phyloP scores from a whole-genome alignment of 1,139 yeast species.

The Zygosaccharomyces sapae region DNA sequence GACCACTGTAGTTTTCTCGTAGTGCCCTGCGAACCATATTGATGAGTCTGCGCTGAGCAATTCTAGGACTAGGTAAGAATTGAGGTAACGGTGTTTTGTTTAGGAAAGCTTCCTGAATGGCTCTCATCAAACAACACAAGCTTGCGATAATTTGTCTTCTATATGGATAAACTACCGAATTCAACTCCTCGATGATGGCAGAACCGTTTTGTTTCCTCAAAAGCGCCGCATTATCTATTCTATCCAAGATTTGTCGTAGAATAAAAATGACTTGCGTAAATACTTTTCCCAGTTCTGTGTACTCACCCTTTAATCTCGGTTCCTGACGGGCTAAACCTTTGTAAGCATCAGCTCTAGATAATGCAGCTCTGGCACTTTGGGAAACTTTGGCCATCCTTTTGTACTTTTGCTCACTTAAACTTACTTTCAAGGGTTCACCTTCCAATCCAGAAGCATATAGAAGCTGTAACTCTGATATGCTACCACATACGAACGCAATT shows the following conservation, averaged over 20 bases:
- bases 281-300: conserved; percentile 39
- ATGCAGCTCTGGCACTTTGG: conserved; percentile 39
- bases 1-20: conserved; percentile 23
- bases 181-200: conserved; percentile 44
- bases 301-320: conserved; percentile 47
- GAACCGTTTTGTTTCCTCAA: conserved; percentile 45
- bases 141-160: conserved; percentile 45
- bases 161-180: conserved; percentile 41
- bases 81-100: conserved; percentile 48
- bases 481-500: conserved; percentile 40
- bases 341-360: conserved; percentile 42
- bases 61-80: conserved; percentile 46
- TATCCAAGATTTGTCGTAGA: conserved; percentile 45
- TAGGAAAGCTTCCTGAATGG: conserved; percentile 42
- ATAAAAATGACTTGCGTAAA: conserved; percentile 45
- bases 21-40: conserved; percentile 41
- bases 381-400: conserved; percentile 34
- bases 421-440: conserved; percentile 33
- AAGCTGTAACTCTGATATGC: conserved; percentile 40
- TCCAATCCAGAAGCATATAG: conserved; percentile 43
- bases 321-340: conserved; percentile 44
- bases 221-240: conserved; percentile 45
- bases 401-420: conserved; percentile 32
- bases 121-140: conserved; percentile 38
- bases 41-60: conserved; percentile 45